Evolutionary conservation across 2,329 filamentous ascomycete species (phyloP).

Genomic region (Cytospora paraplurivora): DNA sequence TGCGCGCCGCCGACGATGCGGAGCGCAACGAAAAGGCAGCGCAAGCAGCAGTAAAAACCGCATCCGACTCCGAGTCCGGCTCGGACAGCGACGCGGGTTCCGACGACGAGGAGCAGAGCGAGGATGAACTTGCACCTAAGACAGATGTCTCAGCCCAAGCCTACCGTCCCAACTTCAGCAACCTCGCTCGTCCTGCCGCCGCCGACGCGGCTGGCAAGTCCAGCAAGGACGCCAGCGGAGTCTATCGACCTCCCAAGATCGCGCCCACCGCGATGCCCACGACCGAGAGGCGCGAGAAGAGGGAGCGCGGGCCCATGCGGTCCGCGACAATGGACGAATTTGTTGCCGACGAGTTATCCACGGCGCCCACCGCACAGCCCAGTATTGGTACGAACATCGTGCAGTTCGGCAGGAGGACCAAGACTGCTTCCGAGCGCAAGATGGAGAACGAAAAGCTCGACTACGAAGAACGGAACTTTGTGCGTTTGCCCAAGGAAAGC

Average conservation of each 20-base stretch:
- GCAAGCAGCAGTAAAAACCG: conserved; percentile 40
- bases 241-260: conserved; percentile 88
- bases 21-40: conserved; percentile 49
- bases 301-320: conserved; percentile 64
- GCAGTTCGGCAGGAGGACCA: conserved; percentile 74
- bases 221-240: conserved; percentile 58
- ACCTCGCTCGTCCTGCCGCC: conserved; percentile 41
- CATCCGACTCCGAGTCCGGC: conserved; percentile 37
- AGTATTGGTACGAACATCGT: conserved; percentile 91
- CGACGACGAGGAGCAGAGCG: conserved; percentile 39
- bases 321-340: conserved; percentile 93
- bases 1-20: conserved; percentile 80
- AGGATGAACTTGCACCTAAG: conserved; percentile 35
- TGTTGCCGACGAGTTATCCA: conserved; percentile 79
- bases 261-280: conserved; percentile 83
- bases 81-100: conserved; percentile 42
- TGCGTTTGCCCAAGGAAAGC: conserved; percentile 79
- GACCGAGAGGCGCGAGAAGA: conserved; percentile 62
- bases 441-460: conserved; percentile 76
- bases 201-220: conserved; percentile 36
- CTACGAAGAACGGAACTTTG: conserved; percentile 93
- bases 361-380: conserved; percentile 79
- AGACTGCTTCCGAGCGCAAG: conserved; percentile 74
- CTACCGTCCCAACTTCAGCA: conserved; percentile 42
- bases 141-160: conserved; percentile 35